A percentile compares a stretch with the other conserved stretches of the same genome.
phyloP scores from a whole-genome alignment of 139 green algal species.

The Chlamydomonas asymmetrica region DNA sequence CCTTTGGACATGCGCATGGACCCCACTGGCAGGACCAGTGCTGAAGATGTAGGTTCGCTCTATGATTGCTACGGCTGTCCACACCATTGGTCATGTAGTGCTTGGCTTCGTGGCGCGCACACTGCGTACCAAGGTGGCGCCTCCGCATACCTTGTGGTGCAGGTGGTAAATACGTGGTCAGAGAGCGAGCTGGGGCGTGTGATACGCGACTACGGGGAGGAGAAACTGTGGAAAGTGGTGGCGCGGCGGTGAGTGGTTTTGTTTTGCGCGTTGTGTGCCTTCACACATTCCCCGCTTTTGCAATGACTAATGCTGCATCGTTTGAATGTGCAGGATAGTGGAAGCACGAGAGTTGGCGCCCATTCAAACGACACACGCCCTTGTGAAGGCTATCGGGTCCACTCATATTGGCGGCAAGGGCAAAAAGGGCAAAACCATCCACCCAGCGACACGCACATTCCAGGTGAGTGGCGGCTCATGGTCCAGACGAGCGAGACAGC shows the following conservation, averaged over 20 bases:
- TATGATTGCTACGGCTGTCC: too few species aligned
- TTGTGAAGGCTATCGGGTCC: slow-evolving; percentile 63
- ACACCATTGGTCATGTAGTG: background rate
- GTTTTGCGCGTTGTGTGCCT: background rate
- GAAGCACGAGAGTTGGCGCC: slow-evolving; percentile 46
- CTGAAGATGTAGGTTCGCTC: slow-evolving; percentile 68
- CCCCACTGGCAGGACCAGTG: slow-evolving; percentile 51
- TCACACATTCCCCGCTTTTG: too few species aligned
- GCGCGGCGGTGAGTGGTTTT: slow-evolving; percentile 54
- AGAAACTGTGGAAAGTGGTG: slow-evolving; percentile 80
- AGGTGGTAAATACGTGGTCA: slow-evolving; percentile 84
- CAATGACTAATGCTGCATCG: too few species aligned
- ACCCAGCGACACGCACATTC: slow-evolving; percentile 92
- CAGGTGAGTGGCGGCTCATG: slow-evolving; percentile 60
- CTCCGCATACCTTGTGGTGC: too few species aligned
- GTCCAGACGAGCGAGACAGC: too few species aligned
- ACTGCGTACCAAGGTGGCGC: background rate
- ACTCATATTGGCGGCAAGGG: slow-evolving; percentile 29
- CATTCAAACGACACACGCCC: slow-evolving; percentile 77
- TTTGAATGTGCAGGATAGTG: slow-evolving; percentile 28
- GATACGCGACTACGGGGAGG: slow-evolving; percentile 91
- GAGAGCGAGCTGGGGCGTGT: slow-evolving; percentile 85
- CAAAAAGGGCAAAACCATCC: slow-evolving; percentile 58
- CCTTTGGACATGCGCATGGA: slow-evolving; percentile 96
- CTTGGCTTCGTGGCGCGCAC: background rate